Percentiles rank a stretch among this genome's conserved stretches.
These are phyloP conservation scores for Dothistroma septosporum DNA, from an alignment of 2,329 filamentous ascomycete genomes.

Conservation along the genomic window DNA sequence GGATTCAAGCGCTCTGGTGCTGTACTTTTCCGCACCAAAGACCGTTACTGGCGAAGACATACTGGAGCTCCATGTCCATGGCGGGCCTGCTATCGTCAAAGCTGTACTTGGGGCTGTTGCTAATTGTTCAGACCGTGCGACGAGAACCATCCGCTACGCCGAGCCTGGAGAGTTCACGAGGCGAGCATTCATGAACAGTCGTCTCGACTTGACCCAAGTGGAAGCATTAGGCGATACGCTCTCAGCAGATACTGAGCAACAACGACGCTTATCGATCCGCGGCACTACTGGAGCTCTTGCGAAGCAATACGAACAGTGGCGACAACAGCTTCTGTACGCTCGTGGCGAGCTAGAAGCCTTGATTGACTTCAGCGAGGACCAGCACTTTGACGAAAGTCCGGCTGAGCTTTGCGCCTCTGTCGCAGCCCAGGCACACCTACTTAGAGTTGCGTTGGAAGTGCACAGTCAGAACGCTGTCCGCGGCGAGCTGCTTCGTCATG, in stretches of 20 bases:
- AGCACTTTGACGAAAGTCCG: constrained; percentile 90
- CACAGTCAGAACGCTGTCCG: constrained; percentile 75
- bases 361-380: constrained; percentile 96
- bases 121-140: constrained; percentile 14
- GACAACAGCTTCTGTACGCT: constrained; percentile 69
- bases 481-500: constrained; percentile 77
- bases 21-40: constrained; percentile 75
- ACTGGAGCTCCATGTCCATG: constrained; percentile 91
- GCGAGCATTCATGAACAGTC: constrained; percentile 81
- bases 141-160: constrained; percentile 66
- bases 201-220: constrained; percentile 80
- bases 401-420: constrained; percentile 67
- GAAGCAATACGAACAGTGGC: constrained; percentile 77
- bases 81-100: constrained; percentile 81
- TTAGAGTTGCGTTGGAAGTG: constrained; percentile 60
- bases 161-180: constrained; percentile 94
- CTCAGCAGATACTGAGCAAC: constrained; percentile 77
- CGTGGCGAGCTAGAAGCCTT: constrained; percentile 89
- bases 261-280: constrained; percentile 78
- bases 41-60: constrained; percentile 92
- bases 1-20: constrained; percentile 73
- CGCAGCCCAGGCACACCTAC: constrained; percentile 55
- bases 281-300: constrained; percentile 65
- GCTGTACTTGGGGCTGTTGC: constrained; percentile 74
- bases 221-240: constrained; percentile 60